Evolutionary conservation across 768 basidiomycete genomes (phyloP).

Genomic region (Trametes gibbosa): DNA sequence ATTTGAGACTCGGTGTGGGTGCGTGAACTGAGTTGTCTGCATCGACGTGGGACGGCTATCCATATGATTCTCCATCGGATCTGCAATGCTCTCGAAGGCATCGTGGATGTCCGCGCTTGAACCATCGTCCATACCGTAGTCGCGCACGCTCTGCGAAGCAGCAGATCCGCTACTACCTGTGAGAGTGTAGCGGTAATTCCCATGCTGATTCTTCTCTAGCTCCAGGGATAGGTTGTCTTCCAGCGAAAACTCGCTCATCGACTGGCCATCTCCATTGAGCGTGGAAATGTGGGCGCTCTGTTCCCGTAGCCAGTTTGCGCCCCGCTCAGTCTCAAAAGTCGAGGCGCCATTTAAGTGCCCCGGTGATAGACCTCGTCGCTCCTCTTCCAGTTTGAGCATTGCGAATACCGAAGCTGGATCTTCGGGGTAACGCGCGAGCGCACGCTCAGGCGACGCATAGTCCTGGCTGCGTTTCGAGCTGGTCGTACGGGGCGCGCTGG

Average conservation of each 20-base stretch:
- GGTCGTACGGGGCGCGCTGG: conserved; percentile 17
- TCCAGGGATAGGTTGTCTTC: conserved; percentile 47
- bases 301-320: conserved; percentile 79
- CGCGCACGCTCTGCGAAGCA: conserved; percentile 46
- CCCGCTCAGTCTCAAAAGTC: conserved; percentile 57
- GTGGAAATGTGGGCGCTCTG: conserved; percentile 68
- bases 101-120: conserved; percentile 31
- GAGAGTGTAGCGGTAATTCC: conserved; percentile 78
- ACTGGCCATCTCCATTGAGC: conserved; percentile 58
- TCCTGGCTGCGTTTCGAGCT: conserved; percentile 8
- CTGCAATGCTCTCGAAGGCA: conserved; percentile 8
- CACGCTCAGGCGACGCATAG: background rate
- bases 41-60: conserved; percentile 60
- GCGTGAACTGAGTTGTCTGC: conserved; percentile 36
- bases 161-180: conserved; percentile 47
- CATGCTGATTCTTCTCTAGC: conserved; percentile 62
- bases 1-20: conserved; percentile 19
- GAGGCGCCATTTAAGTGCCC: conserved; percentile 41
- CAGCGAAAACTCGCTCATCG: conserved; percentile 54
- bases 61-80: conserved; percentile 22
- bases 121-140: conserved; percentile 54
- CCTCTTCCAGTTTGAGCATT: conserved; percentile 51
- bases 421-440: conserved; percentile 11
- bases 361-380: conserved; percentile 21
- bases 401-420: conserved; percentile 40